Evolutionary conservation across 257 asterid genomes (phyloP), one percentile per base, ranked within the genome.

Genomic region (Penstemon barbatus): DNA sequence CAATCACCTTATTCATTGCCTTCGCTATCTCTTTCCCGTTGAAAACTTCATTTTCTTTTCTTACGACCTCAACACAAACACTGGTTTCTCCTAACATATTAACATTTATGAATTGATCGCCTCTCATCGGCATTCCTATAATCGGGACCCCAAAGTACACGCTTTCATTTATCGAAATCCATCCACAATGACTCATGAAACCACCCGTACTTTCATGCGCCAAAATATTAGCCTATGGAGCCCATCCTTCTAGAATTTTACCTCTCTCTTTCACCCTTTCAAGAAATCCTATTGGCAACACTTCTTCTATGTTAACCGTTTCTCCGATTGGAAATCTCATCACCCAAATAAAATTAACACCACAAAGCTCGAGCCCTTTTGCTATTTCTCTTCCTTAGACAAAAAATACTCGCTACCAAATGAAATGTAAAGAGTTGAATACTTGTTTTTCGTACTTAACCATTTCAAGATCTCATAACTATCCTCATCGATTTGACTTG

Each of bases 131-230:
- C 66, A 82, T 36, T 4, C 72, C 80, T 58, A 82, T 64, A 36
- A 78, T 40, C 8, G 86, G 82, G 13, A 82, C 78, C 0, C 74
- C 81, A 42, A 41, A 73, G 25, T 66, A 66, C 8, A 78, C 0
- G 7, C 80, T 71, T 42, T 78, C 82, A 5, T 55, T 40, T 0
- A 76, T 8, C 3, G 84, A 82, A 62, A 82, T 60, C 86, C 84
- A 82, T 8, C 87, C 87, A 36, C 84, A 82, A n/a, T 82, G 87
- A 18, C 79, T 82, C 78, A 79, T 45, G 59, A 82, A 82, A 4
- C 82, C 84, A 1, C 84, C 87, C 6, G 71, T 61, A 11, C 77
- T 75, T n/a, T 62, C 10, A 33, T 78, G 79, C 6, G 61, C 77
- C 69, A 81, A 54, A n/a, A 81, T 74, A 4, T 37, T 65, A 2